Percentiles rank a stretch among this genome's conserved stretches.
Evolutionary conservation across 2,329 filamentous ascomycete species (phyloP).

Genomic region (Neurospora sp.): DNA sequence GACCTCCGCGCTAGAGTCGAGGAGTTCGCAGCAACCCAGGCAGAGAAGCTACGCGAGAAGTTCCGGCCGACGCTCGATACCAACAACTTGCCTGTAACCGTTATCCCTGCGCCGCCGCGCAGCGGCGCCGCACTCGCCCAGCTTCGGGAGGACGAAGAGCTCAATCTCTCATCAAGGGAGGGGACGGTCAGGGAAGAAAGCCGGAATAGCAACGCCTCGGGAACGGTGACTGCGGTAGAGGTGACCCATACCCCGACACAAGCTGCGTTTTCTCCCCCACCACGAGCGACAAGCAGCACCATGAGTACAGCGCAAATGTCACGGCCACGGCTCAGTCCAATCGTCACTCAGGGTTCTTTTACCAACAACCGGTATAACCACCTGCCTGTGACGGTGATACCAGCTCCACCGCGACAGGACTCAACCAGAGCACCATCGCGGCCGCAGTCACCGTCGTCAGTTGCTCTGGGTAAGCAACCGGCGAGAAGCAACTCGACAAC

Average conservation of each 20-base stretch:
- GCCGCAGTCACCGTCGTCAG: background rate
- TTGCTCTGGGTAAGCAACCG: background rate
- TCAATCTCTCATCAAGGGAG: background rate
- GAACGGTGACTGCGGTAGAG: background rate
- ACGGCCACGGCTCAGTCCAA: background rate
- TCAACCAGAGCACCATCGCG: background rate
- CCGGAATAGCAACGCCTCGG: background rate
- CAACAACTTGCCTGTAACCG: constrained; percentile 45
- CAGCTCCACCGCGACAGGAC: background rate
- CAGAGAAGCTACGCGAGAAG: constrained; percentile 47
- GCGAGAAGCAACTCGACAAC: background rate
- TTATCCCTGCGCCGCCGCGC: constrained; percentile 53
- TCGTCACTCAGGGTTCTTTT: background rate
- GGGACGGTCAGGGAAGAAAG: background rate
- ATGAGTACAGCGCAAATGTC: background rate
- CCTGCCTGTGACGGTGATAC: background rate
- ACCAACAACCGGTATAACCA: background rate
- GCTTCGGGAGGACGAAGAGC: constrained; percentile 44
- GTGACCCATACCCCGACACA: background rate
- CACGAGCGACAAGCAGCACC: background rate
- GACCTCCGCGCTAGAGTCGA: constrained; percentile 48
- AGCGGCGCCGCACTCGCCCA: constrained; percentile 45
- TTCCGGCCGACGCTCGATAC: constrained; percentile 44
- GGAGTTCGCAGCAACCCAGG: constrained; percentile 50
- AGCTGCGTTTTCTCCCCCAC: background rate